These are phyloP conservation scores for Agaricus subrufescens DNA, from an alignment of 768 basidiomycete genomes.

Conservation along the genomic window DNA sequence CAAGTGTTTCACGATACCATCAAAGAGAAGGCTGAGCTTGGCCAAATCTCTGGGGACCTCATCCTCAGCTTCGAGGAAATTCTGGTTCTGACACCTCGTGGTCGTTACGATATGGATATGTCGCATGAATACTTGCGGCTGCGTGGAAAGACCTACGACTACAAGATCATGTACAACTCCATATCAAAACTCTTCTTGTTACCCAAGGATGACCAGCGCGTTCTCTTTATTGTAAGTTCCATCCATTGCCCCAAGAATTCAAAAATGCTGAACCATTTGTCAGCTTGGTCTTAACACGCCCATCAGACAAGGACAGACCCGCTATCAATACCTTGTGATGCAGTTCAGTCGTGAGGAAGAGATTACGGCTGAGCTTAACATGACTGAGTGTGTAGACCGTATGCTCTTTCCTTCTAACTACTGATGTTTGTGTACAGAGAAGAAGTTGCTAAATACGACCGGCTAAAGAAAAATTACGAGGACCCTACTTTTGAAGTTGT, in stretches of 20 bases:
- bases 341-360: conserved; percentile 97
- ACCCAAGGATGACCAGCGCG: conserved; percentile 95
- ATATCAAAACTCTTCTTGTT: conserved; percentile 88
- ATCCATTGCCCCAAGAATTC: not conserved
- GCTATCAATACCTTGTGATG: conserved; percentile 97
- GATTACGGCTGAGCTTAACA: conserved; percentile 91
- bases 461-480: conserved; percentile 90
- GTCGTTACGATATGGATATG: conserved; percentile 97
- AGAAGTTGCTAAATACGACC: conserved; percentile 73
- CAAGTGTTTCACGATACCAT: conserved; percentile 95
- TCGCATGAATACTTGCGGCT: conserved; percentile 90
- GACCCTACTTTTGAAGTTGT: conserved; percentile 95
- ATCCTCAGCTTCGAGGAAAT: conserved; percentile 96
- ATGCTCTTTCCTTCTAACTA: not conserved
- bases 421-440: conserved; percentile 40
- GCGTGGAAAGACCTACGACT: conserved; percentile 99
- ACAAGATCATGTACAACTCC: conserved; percentile 89
- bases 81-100: conserved; percentile 91
- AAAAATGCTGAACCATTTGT: not conserved
- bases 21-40: conserved; percentile 95
- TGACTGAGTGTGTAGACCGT: conserved; percentile 68
- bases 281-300: conserved; percentile 90
- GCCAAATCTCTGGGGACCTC: conserved; percentile 85
- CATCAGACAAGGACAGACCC: conserved; percentile 95
- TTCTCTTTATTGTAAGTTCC: conserved; percentile 82